phyloP scores from a whole-genome alignment of 164 flowering plant species.

The Aristolochia contorta region DNA sequence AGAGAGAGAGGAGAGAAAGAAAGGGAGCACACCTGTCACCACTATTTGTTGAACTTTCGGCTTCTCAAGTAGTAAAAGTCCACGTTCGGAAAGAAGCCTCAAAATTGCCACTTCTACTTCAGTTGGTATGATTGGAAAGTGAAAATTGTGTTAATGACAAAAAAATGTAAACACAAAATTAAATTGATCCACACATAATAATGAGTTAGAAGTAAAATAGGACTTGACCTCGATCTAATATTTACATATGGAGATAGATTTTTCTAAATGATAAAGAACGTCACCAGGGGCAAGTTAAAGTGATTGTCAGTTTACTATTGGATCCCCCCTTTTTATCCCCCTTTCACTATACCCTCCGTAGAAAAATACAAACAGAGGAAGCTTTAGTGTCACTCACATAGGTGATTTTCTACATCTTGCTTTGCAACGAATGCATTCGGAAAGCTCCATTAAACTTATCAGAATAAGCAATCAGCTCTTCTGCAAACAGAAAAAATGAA shows the following conservation, averaged over 20 bases:
- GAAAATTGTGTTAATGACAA: too few relatives aligned
- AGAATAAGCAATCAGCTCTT: constrained; percentile 51
- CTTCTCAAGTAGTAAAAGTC: too few relatives aligned
- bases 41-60: too few relatives aligned
- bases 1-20: too few relatives aligned
- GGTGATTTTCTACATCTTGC: constrained; percentile 29
- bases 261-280: constrained; percentile 65
- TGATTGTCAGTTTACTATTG: too few relatives aligned
- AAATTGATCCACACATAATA: too few relatives aligned
- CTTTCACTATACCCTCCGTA: background rate
- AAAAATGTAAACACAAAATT: too few relatives aligned
- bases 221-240: background rate
- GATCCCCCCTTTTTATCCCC: background rate
- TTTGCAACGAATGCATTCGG: constrained; percentile 21
- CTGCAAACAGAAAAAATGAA: constrained; percentile 23
- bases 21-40: too few relatives aligned
- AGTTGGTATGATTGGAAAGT: too few relatives aligned
- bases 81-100: too few relatives aligned
- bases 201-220: background rate
- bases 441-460: constrained; percentile 36
- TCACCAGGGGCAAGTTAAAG: constrained; percentile 26
- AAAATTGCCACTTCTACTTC: too few relatives aligned
- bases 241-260: constrained; percentile 6
- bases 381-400: constrained; percentile 30
- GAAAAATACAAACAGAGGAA: background rate